These are phyloP conservation scores for Ascochyta koolunga DNA, from an alignment of 2,329 filamentous ascomycete species.

Conservation along the genomic window DNA sequence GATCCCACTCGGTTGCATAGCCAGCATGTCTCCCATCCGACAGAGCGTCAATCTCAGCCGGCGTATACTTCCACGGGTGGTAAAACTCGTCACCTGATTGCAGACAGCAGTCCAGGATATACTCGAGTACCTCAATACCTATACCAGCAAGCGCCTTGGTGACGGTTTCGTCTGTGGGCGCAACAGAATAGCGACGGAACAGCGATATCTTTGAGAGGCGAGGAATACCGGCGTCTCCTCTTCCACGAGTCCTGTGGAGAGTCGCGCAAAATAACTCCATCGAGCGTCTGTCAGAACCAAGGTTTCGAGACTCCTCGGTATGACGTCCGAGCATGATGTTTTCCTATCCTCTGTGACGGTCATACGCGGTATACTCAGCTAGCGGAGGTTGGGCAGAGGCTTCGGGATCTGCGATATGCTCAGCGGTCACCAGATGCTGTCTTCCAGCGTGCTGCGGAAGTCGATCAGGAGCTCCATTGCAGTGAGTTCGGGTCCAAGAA, in stretches of 20 bases:
- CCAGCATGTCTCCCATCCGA: not conserved
- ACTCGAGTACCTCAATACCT: not conserved
- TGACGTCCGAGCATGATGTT: not conserved
- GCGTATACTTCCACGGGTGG: slow-evolving; percentile 4
- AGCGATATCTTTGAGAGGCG: not conserved
- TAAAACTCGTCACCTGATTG: not conserved
- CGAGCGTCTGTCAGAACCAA: not conserved
- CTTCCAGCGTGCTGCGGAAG: not conserved
- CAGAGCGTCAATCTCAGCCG: not conserved
- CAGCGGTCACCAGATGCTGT: not conserved
- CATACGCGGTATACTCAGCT: slow-evolving; percentile 1
- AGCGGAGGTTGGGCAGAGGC: not conserved
- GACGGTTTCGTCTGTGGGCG: not conserved
- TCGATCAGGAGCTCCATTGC: not conserved
- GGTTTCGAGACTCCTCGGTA: not conserved
- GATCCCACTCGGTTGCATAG: not conserved
- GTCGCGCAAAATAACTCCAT: not conserved
- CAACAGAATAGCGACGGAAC: not conserved
- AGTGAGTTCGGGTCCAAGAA: not conserved
- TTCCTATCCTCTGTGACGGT: not conserved
- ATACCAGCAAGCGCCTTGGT: not conserved
- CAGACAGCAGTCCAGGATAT: not conserved
- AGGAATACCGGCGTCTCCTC: not conserved
- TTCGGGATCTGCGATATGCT: not conserved
- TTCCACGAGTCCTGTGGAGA: not conserved